Evolutionary conservation across 805 yeast genomes (phyloP).

Genomic region (Saccharomycopsis vini): DNA sequence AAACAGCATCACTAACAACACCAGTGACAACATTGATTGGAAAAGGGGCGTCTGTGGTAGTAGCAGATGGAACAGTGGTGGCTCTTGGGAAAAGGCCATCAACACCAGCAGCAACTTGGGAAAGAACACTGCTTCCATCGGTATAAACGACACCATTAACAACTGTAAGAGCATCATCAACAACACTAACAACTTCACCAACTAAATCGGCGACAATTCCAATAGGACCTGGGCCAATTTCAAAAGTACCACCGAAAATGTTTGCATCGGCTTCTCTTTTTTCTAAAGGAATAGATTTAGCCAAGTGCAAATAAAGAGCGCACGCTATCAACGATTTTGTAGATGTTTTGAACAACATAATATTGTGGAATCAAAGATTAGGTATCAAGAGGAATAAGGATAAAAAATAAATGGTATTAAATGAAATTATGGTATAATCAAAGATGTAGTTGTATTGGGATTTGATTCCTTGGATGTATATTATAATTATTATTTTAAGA

Average conservation of each 20-base stretch:
- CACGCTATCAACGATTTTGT: background rate
- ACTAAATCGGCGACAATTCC: conserved; percentile 3
- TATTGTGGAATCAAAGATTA: too few relatives aligned
- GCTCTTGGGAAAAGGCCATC: background rate
- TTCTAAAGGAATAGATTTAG: background rate
- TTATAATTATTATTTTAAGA: too few relatives aligned
- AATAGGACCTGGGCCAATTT: conserved; percentile 9
- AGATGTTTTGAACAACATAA: background rate
- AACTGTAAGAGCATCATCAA: conserved; percentile 4
- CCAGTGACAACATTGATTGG: background rate
- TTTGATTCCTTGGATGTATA: too few relatives aligned
- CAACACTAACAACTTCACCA: conserved; percentile 1
- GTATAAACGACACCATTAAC: conserved; percentile 2
- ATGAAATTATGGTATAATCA: too few relatives aligned
- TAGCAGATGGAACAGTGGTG: background rate
- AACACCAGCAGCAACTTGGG: conserved; percentile 1
- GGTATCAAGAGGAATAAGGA: too few relatives aligned
- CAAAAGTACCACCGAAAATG: background rate
- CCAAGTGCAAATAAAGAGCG: background rate
- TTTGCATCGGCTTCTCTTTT: background rate
- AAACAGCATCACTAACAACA: background rate
- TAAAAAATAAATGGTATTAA: too few relatives aligned
- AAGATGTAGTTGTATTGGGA: too few relatives aligned
- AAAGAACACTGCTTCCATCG: conserved; percentile 5
- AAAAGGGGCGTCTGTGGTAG: background rate